A percentile compares a stretch with the other conserved stretches of the same genome.
Conservation (phyloP, 306 rosid species). For the Cercis canadensis region DNA sequence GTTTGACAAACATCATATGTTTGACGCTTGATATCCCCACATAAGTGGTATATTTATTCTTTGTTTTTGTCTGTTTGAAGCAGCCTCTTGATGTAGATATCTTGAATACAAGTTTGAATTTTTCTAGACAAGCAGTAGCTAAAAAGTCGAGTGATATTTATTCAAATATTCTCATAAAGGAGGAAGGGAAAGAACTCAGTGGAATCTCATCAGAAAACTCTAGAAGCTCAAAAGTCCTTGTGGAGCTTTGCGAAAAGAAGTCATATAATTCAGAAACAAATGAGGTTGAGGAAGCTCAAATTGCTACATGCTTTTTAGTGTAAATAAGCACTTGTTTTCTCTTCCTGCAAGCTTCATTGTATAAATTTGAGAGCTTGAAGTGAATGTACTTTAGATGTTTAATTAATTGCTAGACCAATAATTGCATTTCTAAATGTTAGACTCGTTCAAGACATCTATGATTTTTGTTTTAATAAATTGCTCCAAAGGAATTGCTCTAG, state of each 20-base stretch:
- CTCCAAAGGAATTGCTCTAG: too few relatives aligned
- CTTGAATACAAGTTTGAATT: slow-evolving; percentile 36
- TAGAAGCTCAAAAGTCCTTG: slow-evolving; percentile 33
- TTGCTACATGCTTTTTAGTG: slow-evolving; percentile 25
- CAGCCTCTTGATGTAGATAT: slow-evolving; percentile 37
- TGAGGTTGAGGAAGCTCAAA: slow-evolving; percentile 46
- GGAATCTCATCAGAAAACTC: slow-evolving; percentile 39
- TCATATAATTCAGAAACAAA: slow-evolving; percentile 36
- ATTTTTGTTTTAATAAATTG: too few relatives aligned
- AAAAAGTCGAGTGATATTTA: slow-evolving; percentile 21
- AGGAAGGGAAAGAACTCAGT: slow-evolving; percentile 39
- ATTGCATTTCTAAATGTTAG: too few relatives aligned
- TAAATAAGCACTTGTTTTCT: slow-evolving; percentile 25
- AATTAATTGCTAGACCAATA: slow-evolving; percentile 5
- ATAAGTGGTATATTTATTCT: slow-evolving; percentile 13
- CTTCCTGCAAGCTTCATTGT: slow-evolving; percentile 25
- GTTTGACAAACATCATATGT: slow-evolving; percentile 4
- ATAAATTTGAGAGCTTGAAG: slow-evolving; percentile 7
- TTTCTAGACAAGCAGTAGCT: slow-evolving; percentile 29
- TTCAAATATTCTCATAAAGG: slow-evolving; percentile 36
- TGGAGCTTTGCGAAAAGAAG: slow-evolving; percentile 41
- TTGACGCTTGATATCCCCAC: slow-evolving; percentile 18
- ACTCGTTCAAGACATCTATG: too few relatives aligned
- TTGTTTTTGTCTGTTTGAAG: slow-evolving; percentile 26
- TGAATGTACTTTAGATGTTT: neutral